Conservation (phyloP, 495 filamentous ascomycete genomes). For the Lophiostoma macrostomum region DNA sequence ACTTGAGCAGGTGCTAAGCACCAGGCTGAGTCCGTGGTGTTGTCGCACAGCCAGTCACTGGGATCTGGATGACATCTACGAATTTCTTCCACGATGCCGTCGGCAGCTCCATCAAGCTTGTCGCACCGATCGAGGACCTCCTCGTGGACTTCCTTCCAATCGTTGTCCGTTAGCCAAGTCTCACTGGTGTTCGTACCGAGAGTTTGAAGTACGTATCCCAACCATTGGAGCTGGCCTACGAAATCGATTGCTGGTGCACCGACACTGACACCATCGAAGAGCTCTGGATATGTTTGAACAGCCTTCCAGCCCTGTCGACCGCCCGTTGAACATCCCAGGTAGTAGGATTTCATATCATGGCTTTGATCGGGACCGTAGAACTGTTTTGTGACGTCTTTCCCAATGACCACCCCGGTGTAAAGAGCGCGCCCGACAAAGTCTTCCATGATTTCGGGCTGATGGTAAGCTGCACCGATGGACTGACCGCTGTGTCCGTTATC, state of each 20-base stretch:
- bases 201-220: not conserved
- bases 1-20: conserved; percentile 1
- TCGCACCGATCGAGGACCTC: conserved; percentile 15
- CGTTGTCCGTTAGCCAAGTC: not conserved
- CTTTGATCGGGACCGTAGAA: conserved; percentile 5
- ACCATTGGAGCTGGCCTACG: not conserved
- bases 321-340: conserved; percentile 13
- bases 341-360: conserved; percentile 11
- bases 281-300: conserved; percentile 9
- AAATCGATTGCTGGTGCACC: conserved; percentile 9
- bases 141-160: not conserved
- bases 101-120: conserved; percentile 7
- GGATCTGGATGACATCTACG: conserved; percentile 3
- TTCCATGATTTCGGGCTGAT: conserved; percentile 3
- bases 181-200: not conserved
- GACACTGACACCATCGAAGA: conserved; percentile 16
- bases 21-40: not conserved
- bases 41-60: not conserved
- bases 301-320: conserved; percentile 20
- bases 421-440: conserved; percentile 13
- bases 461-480: conserved; percentile 1
- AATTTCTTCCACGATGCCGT: conserved; percentile 14
- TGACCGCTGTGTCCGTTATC: conserved; percentile 14
- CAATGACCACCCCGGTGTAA: not conserved
- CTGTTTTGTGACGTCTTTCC: conserved; percentile 6